These are phyloP conservation scores for Simplicillium aogashimaense DNA, from an alignment of 2,329 filamentous ascomycete genomes.

Conservation along the genomic window DNA sequence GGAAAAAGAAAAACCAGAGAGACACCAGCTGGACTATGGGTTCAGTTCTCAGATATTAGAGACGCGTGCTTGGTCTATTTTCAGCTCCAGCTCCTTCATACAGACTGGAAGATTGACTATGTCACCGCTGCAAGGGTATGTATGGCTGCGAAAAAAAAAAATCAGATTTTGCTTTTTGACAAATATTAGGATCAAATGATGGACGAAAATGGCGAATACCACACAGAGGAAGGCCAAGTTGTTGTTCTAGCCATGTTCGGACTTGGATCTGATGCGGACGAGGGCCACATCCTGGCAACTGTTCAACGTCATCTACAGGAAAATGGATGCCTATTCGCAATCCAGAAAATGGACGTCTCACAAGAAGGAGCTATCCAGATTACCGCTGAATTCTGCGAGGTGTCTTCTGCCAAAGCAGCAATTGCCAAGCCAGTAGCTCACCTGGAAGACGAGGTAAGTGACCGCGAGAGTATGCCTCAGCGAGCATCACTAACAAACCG, in stretches of 20 bases:
- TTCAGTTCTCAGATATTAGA: conserved; percentile 50
- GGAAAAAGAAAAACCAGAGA: conserved; percentile 26
- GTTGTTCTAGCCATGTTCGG: too few relatives aligned
- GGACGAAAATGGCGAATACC: too few relatives aligned
- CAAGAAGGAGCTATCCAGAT: conserved; percentile 34
- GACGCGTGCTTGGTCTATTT: conserved; percentile 43
- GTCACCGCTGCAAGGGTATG: too few relatives aligned
- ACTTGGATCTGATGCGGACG: too few relatives aligned
- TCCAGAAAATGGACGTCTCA: conserved; percentile 30
- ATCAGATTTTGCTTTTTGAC: too few relatives aligned
- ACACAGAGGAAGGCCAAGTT: too few relatives aligned
- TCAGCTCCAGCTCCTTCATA: conserved; percentile 30
- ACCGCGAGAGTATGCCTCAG: too few relatives aligned
- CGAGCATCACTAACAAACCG: too few relatives aligned
- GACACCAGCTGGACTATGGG: conserved; percentile 32
- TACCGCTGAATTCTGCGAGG: conserved; percentile 43
- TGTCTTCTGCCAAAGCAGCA: conserved; percentile 29
- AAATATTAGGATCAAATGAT: too few relatives aligned
- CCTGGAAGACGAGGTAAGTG: neutral
- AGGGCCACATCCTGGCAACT: too few relatives aligned
- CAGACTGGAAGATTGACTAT: conserved; percentile 29
- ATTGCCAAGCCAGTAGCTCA: conserved; percentile 21
- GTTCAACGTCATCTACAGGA: conserved; percentile 20
- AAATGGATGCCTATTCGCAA: conserved; percentile 43
- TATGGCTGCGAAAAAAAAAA: too few relatives aligned